A percentile compares a stretch with the other conserved stretches of the same genome.
These are phyloP conservation scores for Carnegiea gigantea DNA, from an alignment of 179 eudicot species.

Conservation along the genomic window DNA sequence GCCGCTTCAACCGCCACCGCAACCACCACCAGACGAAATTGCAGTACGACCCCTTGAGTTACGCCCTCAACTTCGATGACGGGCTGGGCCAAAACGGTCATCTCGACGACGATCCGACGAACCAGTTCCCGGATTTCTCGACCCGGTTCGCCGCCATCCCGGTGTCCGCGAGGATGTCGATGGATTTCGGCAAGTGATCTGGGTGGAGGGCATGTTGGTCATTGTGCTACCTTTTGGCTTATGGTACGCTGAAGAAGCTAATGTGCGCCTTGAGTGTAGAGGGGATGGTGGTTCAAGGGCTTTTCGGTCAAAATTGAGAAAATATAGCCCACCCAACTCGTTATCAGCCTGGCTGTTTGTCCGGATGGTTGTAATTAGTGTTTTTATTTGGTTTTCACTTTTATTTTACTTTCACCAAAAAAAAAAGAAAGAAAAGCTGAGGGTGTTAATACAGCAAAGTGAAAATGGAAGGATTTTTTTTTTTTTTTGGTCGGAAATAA, in stretches of 20 bases:
- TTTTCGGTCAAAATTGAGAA: not conserved
- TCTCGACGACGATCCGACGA: slow-evolving; percentile 18
- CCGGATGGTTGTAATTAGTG: not conserved
- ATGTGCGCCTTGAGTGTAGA: not conserved
- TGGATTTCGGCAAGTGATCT: slow-evolving; percentile 1
- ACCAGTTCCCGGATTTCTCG: slow-evolving; percentile 28
- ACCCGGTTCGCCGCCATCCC: slow-evolving; percentile 21
- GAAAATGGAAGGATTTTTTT: too few species aligned
- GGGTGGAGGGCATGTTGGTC: slow-evolving; percentile 1
- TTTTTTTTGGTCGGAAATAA: too few species aligned
- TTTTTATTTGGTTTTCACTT: not conserved
- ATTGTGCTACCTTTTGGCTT: too few species aligned
- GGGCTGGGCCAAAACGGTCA: slow-evolving; percentile 35
- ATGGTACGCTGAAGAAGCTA: not conserved
- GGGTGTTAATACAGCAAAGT: too few species aligned
- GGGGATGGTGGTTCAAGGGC: not conserved
- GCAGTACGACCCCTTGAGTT: slow-evolving; percentile 40
- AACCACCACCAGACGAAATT: slow-evolving; percentile 20
- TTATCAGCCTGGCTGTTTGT: not conserved
- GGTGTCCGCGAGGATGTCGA: not conserved
- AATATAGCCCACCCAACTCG: not conserved
- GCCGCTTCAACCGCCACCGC: slow-evolving; percentile 19
- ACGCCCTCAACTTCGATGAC: slow-evolving; percentile 40
- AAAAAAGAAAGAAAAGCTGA: not conserved
- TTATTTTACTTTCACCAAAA: not conserved